Percentiles rank a stretch among this genome's conserved stretches.
Conservation (phyloP, 345 rosid species). For the Linum usitatissimum region DNA sequence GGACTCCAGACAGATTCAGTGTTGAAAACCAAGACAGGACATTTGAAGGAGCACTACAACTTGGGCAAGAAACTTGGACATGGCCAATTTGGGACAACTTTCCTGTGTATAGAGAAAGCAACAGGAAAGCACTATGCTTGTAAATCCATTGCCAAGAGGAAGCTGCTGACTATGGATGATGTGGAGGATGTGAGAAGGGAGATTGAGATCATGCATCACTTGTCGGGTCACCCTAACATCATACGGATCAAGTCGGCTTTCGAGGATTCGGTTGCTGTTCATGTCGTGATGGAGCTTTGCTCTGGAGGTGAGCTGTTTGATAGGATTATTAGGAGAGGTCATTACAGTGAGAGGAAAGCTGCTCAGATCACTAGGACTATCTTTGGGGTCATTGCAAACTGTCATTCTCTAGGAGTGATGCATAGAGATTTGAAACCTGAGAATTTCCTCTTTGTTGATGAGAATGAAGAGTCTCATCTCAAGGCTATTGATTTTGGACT, state of each 20-base stretch:
- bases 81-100: slow-evolving; percentile 7
- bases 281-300: slow-evolving; percentile 89
- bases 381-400: slow-evolving; percentile 59
- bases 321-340: slow-evolving; percentile 67
- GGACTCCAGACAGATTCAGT: slow-evolving; percentile 6
- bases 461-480: slow-evolving; percentile 59
- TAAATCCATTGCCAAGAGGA: slow-evolving; percentile 9
- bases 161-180: slow-evolving; percentile 3
- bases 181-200: slow-evolving; percentile 90
- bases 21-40: slow-evolving; percentile 9
- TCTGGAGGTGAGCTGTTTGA: slow-evolving; percentile 91
- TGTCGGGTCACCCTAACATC: slow-evolving; percentile 57
- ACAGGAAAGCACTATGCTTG: slow-evolving; percentile 5
- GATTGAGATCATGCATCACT: slow-evolving; percentile 84
- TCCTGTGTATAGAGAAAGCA: slow-evolving; percentile 6
- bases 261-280: slow-evolving; percentile 77
- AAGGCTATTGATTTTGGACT: slow-evolving; percentile 83
- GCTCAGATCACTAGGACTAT: slow-evolving; percentile 58
- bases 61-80: slow-evolving; percentile 9
- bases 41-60: slow-evolving; percentile 9
- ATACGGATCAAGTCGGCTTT: slow-evolving; percentile 70
- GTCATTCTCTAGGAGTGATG: slow-evolving; percentile 75
- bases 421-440: slow-evolving; percentile 45
- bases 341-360: slow-evolving; percentile 67
- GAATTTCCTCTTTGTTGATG: slow-evolving; percentile 62